Percentiles rank a stretch among this genome's conserved stretches.
These are phyloP conservation scores for Trypanosoma platydactyli DNA, from an alignment of 208 protist species.

Conservation along the genomic window DNA sequence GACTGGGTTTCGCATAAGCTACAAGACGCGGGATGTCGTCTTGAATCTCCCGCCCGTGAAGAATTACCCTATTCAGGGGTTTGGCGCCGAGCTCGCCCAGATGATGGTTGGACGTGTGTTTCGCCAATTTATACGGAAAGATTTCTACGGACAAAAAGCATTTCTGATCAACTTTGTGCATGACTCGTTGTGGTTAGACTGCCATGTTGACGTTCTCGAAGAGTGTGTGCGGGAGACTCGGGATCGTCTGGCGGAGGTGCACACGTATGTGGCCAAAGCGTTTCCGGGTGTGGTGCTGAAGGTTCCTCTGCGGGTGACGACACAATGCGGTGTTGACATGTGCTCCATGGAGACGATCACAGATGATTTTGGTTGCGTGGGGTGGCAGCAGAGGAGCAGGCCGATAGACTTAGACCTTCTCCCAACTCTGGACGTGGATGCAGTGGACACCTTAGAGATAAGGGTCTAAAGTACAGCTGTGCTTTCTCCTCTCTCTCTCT, in stretches of 20 bases:
- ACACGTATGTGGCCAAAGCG: constrained; percentile 68
- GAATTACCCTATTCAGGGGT: constrained; percentile 91
- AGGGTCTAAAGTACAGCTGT: constrained; percentile 11
- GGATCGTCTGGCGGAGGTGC: constrained; percentile 54
- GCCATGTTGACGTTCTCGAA: constrained; percentile 74
- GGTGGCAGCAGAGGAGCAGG: constrained; percentile 17
- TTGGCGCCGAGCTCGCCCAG: constrained; percentile 87
- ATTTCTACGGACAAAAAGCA: constrained; percentile 69
- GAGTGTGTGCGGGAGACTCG: constrained; percentile 66
- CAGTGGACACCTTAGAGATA: constrained; percentile 23
- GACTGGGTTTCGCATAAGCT: constrained; percentile 75
- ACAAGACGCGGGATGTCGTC: constrained; percentile 73
- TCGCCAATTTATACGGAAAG: constrained; percentile 60
- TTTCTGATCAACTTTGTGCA: constrained; percentile 89
- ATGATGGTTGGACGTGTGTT: constrained; percentile 88
- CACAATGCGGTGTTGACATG: constrained; percentile 79
- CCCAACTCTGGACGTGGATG: constrained; percentile 19
- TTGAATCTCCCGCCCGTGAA: constrained; percentile 83
- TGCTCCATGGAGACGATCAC: constrained; percentile 64
- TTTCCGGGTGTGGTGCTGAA: constrained; percentile 74
- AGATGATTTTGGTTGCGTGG: constrained; percentile 43
- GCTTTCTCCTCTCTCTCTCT: too few relatives aligned
- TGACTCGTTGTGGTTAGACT: constrained; percentile 91
- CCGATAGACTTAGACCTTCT: constrained; percentile 16
- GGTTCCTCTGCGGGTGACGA: constrained; percentile 69